A percentile compares a stretch with the other conserved stretches of the same genome.
Evolutionary conservation across 805 yeast genomes (phyloP).

Genomic region (Isabelozyma heimii): DNA sequence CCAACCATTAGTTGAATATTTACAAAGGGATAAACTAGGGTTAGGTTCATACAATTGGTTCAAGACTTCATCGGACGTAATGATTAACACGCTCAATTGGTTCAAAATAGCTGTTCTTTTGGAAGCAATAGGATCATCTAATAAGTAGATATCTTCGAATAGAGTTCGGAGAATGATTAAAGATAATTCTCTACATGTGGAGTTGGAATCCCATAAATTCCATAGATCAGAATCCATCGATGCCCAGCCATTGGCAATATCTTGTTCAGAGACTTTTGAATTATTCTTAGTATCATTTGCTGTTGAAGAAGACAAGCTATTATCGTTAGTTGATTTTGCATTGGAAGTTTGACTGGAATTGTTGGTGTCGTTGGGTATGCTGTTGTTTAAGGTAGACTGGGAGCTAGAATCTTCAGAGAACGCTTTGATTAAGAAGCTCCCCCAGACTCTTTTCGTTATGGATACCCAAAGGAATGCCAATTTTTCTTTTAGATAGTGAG

Average conservation of each 20-base stretch:
- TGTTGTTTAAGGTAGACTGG: neutral
- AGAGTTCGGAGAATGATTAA: slow-evolving; percentile 77
- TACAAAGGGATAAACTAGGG: slow-evolving; percentile 59
- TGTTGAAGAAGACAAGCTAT: neutral
- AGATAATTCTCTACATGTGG: slow-evolving; percentile 70
- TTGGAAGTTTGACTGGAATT: neutral
- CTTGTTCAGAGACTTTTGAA: slow-evolving; percentile 41
- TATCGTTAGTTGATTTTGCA: neutral
- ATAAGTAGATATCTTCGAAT: slow-evolving; percentile 87
- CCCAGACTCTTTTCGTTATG: slow-evolving; percentile 90
- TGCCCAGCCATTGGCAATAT: slow-evolving; percentile 69
- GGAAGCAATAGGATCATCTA: slow-evolving; percentile 89
- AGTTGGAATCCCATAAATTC: slow-evolving; percentile 67
- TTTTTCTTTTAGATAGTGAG: slow-evolving; percentile 88
- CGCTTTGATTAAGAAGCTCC: slow-evolving; percentile 52
- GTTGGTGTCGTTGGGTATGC: slow-evolving; percentile 7
- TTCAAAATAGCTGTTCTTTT: slow-evolving; percentile 73
- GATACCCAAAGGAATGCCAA: slow-evolving; percentile 89
- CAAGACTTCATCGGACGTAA: slow-evolving; percentile 68
- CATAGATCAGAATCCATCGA: slow-evolving; percentile 80
- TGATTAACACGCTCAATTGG: slow-evolving; percentile 80
- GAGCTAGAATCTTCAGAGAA: slow-evolving; percentile 9
- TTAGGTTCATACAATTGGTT: slow-evolving; percentile 62
- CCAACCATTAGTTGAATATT: slow-evolving; percentile 83
- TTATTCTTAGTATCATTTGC: slow-evolving; percentile 12